Evolutionary conservation across 306 rosid species (phyloP), one percentile per base, ranked within the genome.

Genomic region (Elaeagnus macrophylla): DNA sequence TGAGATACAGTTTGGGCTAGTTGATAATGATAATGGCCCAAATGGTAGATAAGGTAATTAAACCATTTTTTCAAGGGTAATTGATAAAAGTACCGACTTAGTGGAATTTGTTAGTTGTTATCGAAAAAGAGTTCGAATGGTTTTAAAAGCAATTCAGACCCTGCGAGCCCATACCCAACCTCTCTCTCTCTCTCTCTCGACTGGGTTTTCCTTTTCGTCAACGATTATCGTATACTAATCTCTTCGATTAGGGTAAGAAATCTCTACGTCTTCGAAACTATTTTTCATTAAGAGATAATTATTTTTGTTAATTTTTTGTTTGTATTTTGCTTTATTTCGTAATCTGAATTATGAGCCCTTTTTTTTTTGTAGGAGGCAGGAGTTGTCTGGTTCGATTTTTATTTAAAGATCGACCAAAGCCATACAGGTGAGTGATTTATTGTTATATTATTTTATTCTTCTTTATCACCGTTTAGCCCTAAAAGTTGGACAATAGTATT

Each of bases 101-200:
- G 72, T 56, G 75, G 65, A 74, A 51, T 40, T 36, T 48, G 56
- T 49, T 64, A 50, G 63, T 65, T 68, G 56, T 67, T 52, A 51
- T 48, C 45, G 49, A 13, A 54, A 46, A 19, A 48, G 53, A 43
- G 38, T 36, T 5, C 3, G 41, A 61, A 1, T 5, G 36, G 52
- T 56, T 67, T 57, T 58, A 57, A 67, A 67, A 52, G 39, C 52
- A n/a, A 44, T n/a, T 38, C 15, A 49, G 37, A 39, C 50, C 20
- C 61, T 19, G 1, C 40, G 53, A 49, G 25, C 58, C 51, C 51
- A 8, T n/a, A 18, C 58, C 45, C 72, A 18, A 36, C 19, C 12
- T n/a, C 45, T 17, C 6, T 7, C 53, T 57, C 57, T 57, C 62
- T 54, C 20, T 51, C 20, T 47, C 50, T 32, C 25, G 13, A 7